Base-by-base conservation (phyloP, 2,329 filamentous ascomycete species). In the Didymella arachidicola region DNA sequence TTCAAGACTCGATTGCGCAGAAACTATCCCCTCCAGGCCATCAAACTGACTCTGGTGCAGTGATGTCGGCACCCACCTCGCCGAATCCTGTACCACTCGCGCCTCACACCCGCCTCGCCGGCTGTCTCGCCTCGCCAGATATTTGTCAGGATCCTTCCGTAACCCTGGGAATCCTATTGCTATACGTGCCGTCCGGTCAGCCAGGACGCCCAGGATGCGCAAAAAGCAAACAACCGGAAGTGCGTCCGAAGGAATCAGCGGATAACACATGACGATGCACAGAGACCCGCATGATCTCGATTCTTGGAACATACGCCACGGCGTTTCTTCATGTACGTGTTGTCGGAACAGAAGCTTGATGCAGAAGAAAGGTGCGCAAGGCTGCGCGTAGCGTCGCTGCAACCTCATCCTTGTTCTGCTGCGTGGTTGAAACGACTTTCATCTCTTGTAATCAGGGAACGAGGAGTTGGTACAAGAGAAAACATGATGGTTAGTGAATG, bases 221-320 rank as follows among this genome's bases (percentile, higher is more conserved):
- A 50, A 59, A 54, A 59, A 59, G 56, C 56, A 59, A 59, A 30
- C 7, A 46, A 3, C 32, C 51, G 34, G 51, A 51, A 54, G 34
- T 39, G 25, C 18, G 47, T n/a, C 56, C 50, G 50, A 36, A 19
- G 7, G 30, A 54, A 26, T 12, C 25, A 45, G 32, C 50, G 18
- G 45, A 46, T 34, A 4, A 34, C 11, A n/a, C n/a, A 25, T 18
- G 29, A 34, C 27, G 36, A 38, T 29, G 14, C 43, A 18, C 12
- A 16, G 16, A 18, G 38, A 25, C n/a, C 50, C 41, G 26, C 46
- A 32, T 42, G 27, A 34, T 36, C 41, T 50, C 18, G 27, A 26
- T 51, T 26, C 32, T 7, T 42, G 16, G 18, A 18, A 51, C 10
- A 30, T 25, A 22, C 45, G 50, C 45, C 56, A 54, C 22, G 26